Evolutionary conservation across 371 early-diverging fungal species (phyloP), one percentile per base, ranked within the genome.

Genomic region (Basidiobolus meristosporus): DNA sequence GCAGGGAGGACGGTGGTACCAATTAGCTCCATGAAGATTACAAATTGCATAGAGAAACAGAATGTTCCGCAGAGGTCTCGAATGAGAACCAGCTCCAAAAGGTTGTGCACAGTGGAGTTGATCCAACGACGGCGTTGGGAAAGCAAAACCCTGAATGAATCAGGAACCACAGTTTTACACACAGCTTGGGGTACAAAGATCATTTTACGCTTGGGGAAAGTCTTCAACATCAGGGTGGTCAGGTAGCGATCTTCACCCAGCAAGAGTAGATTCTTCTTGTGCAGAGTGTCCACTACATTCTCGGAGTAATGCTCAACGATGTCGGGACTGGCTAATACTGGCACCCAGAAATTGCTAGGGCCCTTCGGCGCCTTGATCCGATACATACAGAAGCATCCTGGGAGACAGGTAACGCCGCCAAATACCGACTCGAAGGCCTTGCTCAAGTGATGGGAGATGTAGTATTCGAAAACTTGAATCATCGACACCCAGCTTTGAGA

Each of bases 51-150:
- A 7, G 91, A 90, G 53, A 93, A 93, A 52, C 95, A 98, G 53
- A 97, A 97, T 4, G 89, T 90, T 7, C 98, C 98, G 53, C 99
- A 99, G 26, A 99, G 63, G 52, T 95, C 90, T 21, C 84, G 74
- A 3, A 98, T 90, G 40, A 88, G 63, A n/a, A 97, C 76, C 37
- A 99, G 59, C 59, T 98, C 98, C 60, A 91, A 56, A 46, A 98
- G 59, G 51, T 99, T 99, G 48, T 96, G 97, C 39, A 96, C 81
- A 0, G 99, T 99, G 2, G 97, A 96, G 65, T 99, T 99, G 62
- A 99, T 98, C 98, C 98, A 99, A 36, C 98, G 67, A 43, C 99
- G 76, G 16, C 99, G 77, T 60, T 99, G 99, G n/a, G 91, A 91
- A 23, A 98, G 61, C 32, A 99, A 68, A 20, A 96, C 90, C 47